A percentile compares a stretch with the other conserved stretches of the same genome.
Conservation (phyloP, 164 flowering plant species). For the Annona cherimola region DNA sequence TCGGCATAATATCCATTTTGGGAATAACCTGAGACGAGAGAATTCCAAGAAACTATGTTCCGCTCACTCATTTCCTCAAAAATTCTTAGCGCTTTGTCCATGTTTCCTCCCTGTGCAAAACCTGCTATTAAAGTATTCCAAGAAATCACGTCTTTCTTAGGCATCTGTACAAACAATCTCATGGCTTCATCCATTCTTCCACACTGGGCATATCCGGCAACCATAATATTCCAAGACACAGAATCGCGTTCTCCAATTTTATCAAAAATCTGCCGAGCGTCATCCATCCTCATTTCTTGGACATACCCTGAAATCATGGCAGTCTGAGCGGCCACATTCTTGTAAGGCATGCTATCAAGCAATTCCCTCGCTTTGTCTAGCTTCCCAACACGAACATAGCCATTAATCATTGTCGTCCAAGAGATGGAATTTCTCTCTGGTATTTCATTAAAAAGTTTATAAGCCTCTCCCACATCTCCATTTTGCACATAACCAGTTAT, state of each 20-base stretch:
- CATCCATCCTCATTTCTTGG: conserved; percentile 15
- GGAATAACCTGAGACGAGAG: conserved; percentile 17
- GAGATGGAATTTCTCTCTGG: conserved; percentile 14
- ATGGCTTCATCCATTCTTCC: conserved; percentile 15
- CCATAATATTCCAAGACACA: conserved; percentile 17
- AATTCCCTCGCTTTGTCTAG: conserved; percentile 14
- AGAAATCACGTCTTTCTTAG: conserved; percentile 9
- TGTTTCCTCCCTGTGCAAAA: conserved; percentile 10
- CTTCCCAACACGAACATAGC: conserved; percentile 13
- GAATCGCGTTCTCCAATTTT: conserved; percentile 4
- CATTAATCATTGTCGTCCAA: conserved; percentile 18
- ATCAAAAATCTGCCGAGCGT: conserved; percentile 16
- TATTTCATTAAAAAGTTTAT: conserved; percentile 9
- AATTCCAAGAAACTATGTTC: conserved; percentile 29
- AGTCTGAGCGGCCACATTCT: conserved; percentile 16
- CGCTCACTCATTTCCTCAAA: conserved; percentile 36
- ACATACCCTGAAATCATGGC: conserved; percentile 16
- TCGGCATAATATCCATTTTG: conserved; percentile 14
- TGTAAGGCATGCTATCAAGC: conserved; percentile 12
- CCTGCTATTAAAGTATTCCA: conserved; percentile 12
- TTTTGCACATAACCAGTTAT: conserved; percentile 17
- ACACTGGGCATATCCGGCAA: conserved; percentile 12
- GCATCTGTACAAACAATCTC: conserved; percentile 12
- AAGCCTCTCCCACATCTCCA: conserved; percentile 6
- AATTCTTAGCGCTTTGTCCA: conserved; percentile 8